Base-by-base conservation (phyloP, 176 grass and related monocot species). In the Musa schizocarpa region DNA sequence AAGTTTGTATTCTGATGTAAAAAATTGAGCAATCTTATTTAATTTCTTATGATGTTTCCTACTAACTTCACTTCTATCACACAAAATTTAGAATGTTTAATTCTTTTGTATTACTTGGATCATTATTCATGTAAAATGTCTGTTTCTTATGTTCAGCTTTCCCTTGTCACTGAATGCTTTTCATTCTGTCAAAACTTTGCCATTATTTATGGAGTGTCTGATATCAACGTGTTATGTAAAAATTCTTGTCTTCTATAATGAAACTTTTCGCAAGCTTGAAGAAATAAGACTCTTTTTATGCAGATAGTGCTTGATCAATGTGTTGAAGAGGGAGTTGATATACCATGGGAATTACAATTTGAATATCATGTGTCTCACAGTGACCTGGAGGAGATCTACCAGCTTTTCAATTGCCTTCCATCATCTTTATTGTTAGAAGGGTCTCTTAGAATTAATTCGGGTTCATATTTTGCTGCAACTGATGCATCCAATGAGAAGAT, bases 261-360 rank as follows among this genome's bases (percentile, higher is more conserved):
- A 12, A 67, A 77, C 20, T 83, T 55, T 43, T 54, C 23, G 58
- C 69, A 74, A 19, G 54, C 68, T 68, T 74, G 67, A 74, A 84
- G 75, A 26, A 82, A 76, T 12, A 81, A 75, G 65, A 72, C 27
- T 52, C 27, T 67, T 85, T 48, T 76, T 78, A 34, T 90, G 75
- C 77, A 93, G 90, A 90, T 93, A 83, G 73, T 96, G 74, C 85
- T 96, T 81, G 93, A 96, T 59, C 93, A 86, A 71, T 74, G 81
- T 82, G 81, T 79, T 76, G 79, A 90, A 77, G 78, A 50, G 12
- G 52, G n/a, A 53, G 71, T 74, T 86, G 83, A 86, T 72, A 50
- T 92, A 68, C 85, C 83, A 68, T 96, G 93, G 93, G 87, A 96
- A 82, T 96, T 89, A 61, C 83, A 90, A 71, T 86, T 96, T 80